Evolutionary conservation across 2,329 filamentous ascomycete genomes (phyloP), one percentile per base, ranked within the genome.

Genomic region (Trichophyton verrucosum): DNA sequence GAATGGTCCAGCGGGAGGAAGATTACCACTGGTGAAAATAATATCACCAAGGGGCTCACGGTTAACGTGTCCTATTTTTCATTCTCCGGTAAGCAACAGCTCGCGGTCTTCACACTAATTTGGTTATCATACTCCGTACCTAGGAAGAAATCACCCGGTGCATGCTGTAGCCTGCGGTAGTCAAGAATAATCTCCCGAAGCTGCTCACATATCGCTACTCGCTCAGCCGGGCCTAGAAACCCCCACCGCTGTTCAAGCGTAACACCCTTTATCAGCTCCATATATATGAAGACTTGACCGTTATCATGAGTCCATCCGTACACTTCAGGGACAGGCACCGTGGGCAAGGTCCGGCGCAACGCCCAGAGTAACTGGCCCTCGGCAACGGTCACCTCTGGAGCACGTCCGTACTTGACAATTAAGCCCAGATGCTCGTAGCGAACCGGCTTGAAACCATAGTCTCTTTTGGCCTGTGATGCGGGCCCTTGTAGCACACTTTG

Each of bases 261-360:
- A 36, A 60, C 61, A 30, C 69, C 68, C 60, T 65, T 13, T 44
- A 72, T 65, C 11, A 69, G 60, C 58, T 73, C 66, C 68, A 72
- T 72, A 60, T 72, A 71, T 17, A 73, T 65, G 61, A 69, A 73
- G 1, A 66, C 62, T 38, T 70, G 62, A 33, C 60, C 62, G 0
- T 66, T 64, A 55, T 68, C 64, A 5, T 65, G 63, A 9, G 62
- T 63, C 71, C 71, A 75, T 15, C 72, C 71, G 64, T 70, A 74
- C 22, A 73, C 58, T 63, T 75, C 69, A 9, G 73, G 72, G 36
- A 72, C 71, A 27, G 71, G 72, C 27, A 73, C 65, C 30, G 61
- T 63, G 15, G 62, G 30, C 49, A 68, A 65, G 11, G 57, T 42
- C 59, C 57, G 58, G 30, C 63, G 62, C 15, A 70, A 42, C 42